These are phyloP conservation scores for Luzula sylvatica DNA, from an alignment of 176 grass and related monocot species.

Conservation along the genomic window DNA sequence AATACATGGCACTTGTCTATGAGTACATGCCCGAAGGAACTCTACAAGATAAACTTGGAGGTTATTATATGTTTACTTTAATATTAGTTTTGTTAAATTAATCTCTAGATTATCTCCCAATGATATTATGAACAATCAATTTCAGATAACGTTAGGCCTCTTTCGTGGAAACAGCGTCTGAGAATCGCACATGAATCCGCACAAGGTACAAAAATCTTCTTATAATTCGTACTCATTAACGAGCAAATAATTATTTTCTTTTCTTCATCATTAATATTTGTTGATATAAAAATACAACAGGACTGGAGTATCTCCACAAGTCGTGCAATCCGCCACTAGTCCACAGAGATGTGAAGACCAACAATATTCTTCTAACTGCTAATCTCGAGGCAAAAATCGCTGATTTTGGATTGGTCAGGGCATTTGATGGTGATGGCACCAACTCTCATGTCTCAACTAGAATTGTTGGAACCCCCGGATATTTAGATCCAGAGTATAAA, in stretches of 20 bases:
- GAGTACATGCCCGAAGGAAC: conserved; percentile 23
- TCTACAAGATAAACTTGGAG: conserved; percentile 11
- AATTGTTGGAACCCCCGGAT: neutral
- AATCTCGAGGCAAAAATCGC: conserved; percentile 7
- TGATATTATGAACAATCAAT: neutral
- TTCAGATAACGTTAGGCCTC: conserved; percentile 1
- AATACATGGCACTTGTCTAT: conserved; percentile 19
- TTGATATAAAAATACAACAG: too few species aligned
- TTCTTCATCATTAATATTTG: too few species aligned
- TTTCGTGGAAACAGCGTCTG: conserved; percentile 14
- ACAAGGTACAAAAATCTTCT: neutral
- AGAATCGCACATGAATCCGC: conserved; percentile 8
- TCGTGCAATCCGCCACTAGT: too few species aligned
- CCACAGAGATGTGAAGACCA: too few species aligned
- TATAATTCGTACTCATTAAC: too few species aligned
- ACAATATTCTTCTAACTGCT: neutral
- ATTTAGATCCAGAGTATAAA: conserved; percentile 8
- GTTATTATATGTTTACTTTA: neutral
- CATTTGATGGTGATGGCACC: neutral
- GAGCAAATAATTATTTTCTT: too few species aligned
- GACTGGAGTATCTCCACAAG: too few species aligned
- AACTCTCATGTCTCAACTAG: neutral
- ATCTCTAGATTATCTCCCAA: too few species aligned
- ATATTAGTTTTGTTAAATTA: too few species aligned
- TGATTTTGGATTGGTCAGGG: neutral